A percentile compares a stretch with the other conserved stretches of the same genome.
phyloP scores from a whole-genome alignment of 1,284 basidiomycete genomes.

The Hemileia vastatrix region DNA sequence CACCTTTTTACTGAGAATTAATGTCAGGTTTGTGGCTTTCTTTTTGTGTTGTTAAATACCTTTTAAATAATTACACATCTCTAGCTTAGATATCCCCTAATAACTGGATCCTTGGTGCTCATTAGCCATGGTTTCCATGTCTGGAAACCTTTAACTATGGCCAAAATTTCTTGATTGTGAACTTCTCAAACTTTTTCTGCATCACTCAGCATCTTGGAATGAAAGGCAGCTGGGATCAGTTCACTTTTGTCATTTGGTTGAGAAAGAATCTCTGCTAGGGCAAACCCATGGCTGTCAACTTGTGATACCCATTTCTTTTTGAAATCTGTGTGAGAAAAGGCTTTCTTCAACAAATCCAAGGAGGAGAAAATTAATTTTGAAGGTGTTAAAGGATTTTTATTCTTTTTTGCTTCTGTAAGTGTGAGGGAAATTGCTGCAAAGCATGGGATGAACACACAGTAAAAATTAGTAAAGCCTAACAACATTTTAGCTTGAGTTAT shows the following conservation, averaged over 20 bases:
- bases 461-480: constrained; percentile 11
- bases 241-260: constrained; percentile 13
- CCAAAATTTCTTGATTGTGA: neutral
- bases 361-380: neutral
- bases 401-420: neutral
- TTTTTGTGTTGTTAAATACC: too few species aligned
- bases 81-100: too few species aligned
- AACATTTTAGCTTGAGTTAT: neutral
- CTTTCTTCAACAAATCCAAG: too few species aligned
- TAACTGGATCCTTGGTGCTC: neutral
- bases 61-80: too few species aligned
- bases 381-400: constrained; percentile 3
- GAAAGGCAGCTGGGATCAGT: constrained; percentile 4
- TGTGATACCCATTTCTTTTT: neutral
- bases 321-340: neutral
- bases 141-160: neutral
- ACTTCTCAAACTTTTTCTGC: constrained; percentile 5
- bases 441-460: neutral
- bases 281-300: constrained; percentile 1
- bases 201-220: constrained; percentile 8
- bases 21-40: too few species aligned
- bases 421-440: neutral
- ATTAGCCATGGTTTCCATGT: neutral
- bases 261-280: constrained; percentile 13
- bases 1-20: too few species aligned